Evolutionary conservation across 1,284 basidiomycete genomes (phyloP).

Genomic region (Moniliella sp.): DNA sequence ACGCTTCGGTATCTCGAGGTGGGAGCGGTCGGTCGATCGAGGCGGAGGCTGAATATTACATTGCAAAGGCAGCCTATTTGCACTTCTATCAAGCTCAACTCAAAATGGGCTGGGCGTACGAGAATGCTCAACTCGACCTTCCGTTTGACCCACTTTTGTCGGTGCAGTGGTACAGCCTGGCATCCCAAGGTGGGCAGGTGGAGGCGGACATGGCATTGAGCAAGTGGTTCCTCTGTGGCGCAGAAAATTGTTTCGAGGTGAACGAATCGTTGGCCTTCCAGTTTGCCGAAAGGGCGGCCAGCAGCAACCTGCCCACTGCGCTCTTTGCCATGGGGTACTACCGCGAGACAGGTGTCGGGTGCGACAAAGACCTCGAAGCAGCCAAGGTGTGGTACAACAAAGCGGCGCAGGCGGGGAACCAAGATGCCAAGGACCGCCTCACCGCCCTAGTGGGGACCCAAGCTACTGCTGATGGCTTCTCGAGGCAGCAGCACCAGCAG

Average conservation of each 20-base stretch:
- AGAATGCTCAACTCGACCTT: conserved; percentile 66
- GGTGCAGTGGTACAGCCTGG: conserved; percentile 71
- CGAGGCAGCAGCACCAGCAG: no score
- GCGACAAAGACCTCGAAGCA: no score
- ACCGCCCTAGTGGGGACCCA: no score
- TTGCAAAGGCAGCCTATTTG: conserved; percentile 65
- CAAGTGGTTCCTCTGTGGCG: conserved; percentile 85
- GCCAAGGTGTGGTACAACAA: no score
- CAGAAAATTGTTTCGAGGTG: conserved; percentile 59
- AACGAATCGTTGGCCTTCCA: conserved; percentile 66
- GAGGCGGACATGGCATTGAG: conserved; percentile 86
- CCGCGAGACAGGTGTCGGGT: no score
- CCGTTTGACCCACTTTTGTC: conserved; percentile 68
- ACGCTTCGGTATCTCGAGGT: no score
- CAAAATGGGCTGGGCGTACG: conserved; percentile 66
- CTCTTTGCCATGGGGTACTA: no score
- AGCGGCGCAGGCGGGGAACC: no score
- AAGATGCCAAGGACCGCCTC: no score
- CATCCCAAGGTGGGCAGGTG: conserved; percentile 45
- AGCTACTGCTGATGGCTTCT: no score
- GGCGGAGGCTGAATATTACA: conserved; percentile 21
- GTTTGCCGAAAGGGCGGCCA: conserved; percentile 75
- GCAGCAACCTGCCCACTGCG: conserved; percentile 51
- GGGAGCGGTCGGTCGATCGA: no score
- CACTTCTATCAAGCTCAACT: conserved; percentile 72